Evolutionary conservation across 2,329 filamentous ascomycete genomes (phyloP).

Genomic region (Aspergillus sp.): DNA sequence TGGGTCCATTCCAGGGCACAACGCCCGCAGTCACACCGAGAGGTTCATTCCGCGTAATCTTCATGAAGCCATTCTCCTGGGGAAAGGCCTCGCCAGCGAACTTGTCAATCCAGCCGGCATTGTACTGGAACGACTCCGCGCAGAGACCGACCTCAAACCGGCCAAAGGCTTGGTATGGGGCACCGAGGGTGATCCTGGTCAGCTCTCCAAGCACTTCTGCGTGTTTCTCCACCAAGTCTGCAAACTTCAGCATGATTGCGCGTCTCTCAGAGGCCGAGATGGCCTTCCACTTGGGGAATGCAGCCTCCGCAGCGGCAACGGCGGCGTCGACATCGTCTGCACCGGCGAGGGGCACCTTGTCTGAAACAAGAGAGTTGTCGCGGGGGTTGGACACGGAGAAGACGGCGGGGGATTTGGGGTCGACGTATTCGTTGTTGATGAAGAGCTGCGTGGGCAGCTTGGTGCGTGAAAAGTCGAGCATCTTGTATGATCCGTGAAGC

Average conservation of each 20-base stretch:
- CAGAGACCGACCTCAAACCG: constrained; percentile 43
- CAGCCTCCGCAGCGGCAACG: constrained; percentile 50
- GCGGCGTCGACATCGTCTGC: constrained; percentile 50
- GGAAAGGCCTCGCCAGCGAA: constrained; percentile 20
- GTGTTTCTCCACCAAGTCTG: constrained; percentile 44
- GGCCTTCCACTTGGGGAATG: constrained; percentile 45
- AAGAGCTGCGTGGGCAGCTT: constrained; percentile 8
- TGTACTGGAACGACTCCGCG: constrained; percentile 1
- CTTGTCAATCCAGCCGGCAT: constrained; percentile 18
- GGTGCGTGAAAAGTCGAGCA: not conserved
- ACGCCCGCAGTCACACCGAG: constrained; percentile 20
- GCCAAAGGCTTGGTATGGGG: constrained; percentile 43
- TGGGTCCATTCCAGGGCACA: constrained; percentile 18
- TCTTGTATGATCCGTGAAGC: too few relatives aligned
- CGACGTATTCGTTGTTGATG: constrained; percentile 12
- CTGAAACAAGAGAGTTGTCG: constrained; percentile 51
- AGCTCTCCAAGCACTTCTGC: constrained; percentile 38
- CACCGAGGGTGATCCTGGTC: constrained; percentile 49
- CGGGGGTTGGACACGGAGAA: constrained; percentile 37
- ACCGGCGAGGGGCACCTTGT: constrained; percentile 49
- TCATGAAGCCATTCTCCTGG: constrained; percentile 18
- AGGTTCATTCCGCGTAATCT: constrained; percentile 17
- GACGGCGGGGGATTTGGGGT: not conserved
- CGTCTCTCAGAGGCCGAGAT: constrained; percentile 39
- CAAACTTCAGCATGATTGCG: constrained; percentile 47